Evolutionary conservation across 2,329 filamentous ascomycete genomes (phyloP), one percentile per base, ranked within the genome.

Genomic region (Cercospora canescens): DNA sequence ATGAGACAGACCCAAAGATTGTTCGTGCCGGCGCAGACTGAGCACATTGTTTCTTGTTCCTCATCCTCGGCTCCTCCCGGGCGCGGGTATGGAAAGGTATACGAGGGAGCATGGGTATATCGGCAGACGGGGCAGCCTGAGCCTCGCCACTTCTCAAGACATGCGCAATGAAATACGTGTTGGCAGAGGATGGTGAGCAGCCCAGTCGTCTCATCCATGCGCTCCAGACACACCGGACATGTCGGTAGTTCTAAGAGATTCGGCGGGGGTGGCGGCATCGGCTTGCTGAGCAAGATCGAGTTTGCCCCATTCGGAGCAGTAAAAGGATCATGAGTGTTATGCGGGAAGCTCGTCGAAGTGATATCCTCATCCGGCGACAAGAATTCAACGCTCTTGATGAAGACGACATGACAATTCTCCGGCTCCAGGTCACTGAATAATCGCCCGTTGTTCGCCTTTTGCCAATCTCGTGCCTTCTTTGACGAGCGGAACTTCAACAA

Each of bases 181-280:
- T 98, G 94, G 76, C 95, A 99, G 32, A 96, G 89, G 45, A 98
- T 98, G 0, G 95, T 99, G 76, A 99, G 87, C 2, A 99, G 84
- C 0, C 95, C 95, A 0, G 93, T 96, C 0, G 94, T 97, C 77
- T 98, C 94, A 75, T 99, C 95, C 95, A 99, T 99, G 56, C 94
- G 90, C 78, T 99, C 95, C 5, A 99, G 85, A 71, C 95, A 99
- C 9, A 99, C 95, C 0, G 95, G 94, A 70, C 95, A 99, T 1
- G 95, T 98, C 1, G 95, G 95, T 12, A 99, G 83, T 80, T 99
- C 95, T 62, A 97, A 86, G 1, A 98, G 84, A 58, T 92, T 91
- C 1, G 94, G 91, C 0, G 94, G 97, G 1, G 87, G 87, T n/a
- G 88, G 88, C 12, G 88, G 86, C n/a, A 87, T 80, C 11, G 88